Conservation (phyloP, 495 filamentous ascomycete species). For the Beverwykella pulmonaria region DNA sequence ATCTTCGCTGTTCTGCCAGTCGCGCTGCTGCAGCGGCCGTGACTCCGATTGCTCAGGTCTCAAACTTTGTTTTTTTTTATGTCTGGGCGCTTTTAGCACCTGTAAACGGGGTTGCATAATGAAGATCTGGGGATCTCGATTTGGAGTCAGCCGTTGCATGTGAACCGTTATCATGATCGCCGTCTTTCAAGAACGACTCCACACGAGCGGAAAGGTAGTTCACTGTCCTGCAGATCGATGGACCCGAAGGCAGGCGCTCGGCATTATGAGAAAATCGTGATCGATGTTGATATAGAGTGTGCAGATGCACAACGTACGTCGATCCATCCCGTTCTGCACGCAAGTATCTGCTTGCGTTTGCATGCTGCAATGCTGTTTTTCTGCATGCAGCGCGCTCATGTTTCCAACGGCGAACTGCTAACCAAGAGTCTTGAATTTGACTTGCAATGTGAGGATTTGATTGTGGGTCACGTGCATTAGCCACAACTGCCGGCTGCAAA, state of each 20-base stretch:
- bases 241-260: background rate
- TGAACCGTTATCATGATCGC: background rate
- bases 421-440: too few relatives aligned
- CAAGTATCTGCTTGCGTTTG: background rate
- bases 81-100: background rate
- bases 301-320: background rate
- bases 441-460: too few relatives aligned
- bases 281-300: background rate
- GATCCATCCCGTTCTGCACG: background rate
- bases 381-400: background rate
- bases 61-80: background rate
- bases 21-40: background rate
- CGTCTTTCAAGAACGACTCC: background rate
- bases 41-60: background rate
- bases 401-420: background rate
- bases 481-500: background rate
- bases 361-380: background rate
- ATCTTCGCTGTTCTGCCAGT: background rate
- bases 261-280: background rate
- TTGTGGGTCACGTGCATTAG: background rate
- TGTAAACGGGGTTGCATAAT: slow-evolving; percentile 2
- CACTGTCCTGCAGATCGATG: background rate
- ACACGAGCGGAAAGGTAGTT: too few relatives aligned
- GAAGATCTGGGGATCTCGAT: background rate
- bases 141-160: background rate